A percentile compares a stretch with the other conserved stretches of the same genome.
Conservation (phyloP, 768 basidiomycete species). For the Tricholomella constricta region DNA sequence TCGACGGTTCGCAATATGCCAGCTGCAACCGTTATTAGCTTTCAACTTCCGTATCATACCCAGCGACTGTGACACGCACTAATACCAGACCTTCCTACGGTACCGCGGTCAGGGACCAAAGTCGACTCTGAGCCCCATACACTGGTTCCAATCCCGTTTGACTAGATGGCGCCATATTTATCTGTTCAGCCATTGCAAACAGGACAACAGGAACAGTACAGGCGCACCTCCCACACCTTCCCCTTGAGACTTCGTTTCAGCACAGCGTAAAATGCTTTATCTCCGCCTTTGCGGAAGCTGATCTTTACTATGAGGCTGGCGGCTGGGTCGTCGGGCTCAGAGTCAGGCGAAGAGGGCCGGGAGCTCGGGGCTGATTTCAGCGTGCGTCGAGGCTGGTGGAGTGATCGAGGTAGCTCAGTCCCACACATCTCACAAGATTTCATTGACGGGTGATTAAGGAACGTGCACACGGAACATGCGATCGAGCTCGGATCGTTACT, state of each 20-base stretch:
- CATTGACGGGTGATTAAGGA: slow-evolving; percentile 81
- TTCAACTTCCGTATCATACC: not conserved
- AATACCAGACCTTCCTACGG: slow-evolving; percentile 47
- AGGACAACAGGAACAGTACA: not conserved
- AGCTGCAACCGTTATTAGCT: slow-evolving; percentile 10
- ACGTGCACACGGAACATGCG: slow-evolving; percentile 88
- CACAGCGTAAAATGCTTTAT: slow-evolving; percentile 76
- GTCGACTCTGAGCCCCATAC: slow-evolving; percentile 1
- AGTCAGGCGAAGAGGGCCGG: slow-evolving; percentile 56
- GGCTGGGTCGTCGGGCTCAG: slow-evolving; percentile 36
- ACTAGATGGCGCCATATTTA: slow-evolving; percentile 9
- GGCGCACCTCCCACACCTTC: slow-evolving; percentile 72
- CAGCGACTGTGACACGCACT: slow-evolving; percentile 35
- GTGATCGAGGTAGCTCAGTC: slow-evolving; percentile 55
- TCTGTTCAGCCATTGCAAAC: not conserved
- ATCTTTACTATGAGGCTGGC: slow-evolving; percentile 65
- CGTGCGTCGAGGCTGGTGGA: slow-evolving; percentile 18
- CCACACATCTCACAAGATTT: slow-evolving; percentile 84
- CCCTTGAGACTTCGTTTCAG: slow-evolving; percentile 70
- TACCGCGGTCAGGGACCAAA: slow-evolving; percentile 7
- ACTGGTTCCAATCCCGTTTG: slow-evolving; percentile 17
- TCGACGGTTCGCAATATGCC: slow-evolving; percentile 82
- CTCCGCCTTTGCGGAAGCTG: slow-evolving; percentile 92
- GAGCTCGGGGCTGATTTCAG: slow-evolving; percentile 69
- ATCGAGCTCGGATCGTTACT: slow-evolving; percentile 39